phyloP scores from a whole-genome alignment of 1,284 basidiomycete species.

The Ceratobasidium sp. region DNA sequence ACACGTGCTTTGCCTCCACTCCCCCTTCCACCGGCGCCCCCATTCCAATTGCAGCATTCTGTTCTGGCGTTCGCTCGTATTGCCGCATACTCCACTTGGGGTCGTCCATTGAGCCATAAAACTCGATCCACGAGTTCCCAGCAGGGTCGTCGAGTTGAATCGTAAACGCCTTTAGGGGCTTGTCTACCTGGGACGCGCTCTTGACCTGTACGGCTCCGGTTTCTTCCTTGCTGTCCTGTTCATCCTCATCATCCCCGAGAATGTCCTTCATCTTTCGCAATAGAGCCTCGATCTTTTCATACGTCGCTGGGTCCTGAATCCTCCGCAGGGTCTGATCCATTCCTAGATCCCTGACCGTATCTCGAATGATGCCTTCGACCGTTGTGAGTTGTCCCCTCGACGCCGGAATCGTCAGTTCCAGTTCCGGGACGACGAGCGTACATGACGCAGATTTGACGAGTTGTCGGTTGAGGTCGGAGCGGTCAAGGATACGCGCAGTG shows the following conservation, averaged over 20 bases:
- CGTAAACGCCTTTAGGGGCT: slow-evolving; percentile 78
- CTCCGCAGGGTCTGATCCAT: slow-evolving; percentile 87
- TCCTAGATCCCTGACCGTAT: slow-evolving; percentile 83
- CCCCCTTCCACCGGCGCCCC: slow-evolving; percentile 47
- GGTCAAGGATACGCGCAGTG: slow-evolving; percentile 79
- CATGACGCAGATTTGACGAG: slow-evolving; percentile 89
- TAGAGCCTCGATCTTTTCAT: slow-evolving; percentile 79
- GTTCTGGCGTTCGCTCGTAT: slow-evolving; percentile 82
- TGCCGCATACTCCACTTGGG: slow-evolving; percentile 93
- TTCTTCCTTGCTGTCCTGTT: slow-evolving; percentile 56
- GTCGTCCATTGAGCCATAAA: slow-evolving; percentile 72
- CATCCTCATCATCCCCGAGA: slow-evolving; percentile 69
- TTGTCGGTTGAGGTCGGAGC: slow-evolving; percentile 89
- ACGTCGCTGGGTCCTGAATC: slow-evolving; percentile 79
- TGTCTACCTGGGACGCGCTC: slow-evolving; percentile 53
- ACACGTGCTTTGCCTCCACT: slow-evolving; percentile 46
- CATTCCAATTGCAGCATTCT: slow-evolving; percentile 85
- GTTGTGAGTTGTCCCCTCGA: slow-evolving; percentile 93
- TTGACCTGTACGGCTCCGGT: slow-evolving; percentile 44
- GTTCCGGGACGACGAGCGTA: slow-evolving; percentile 85
- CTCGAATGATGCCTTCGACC: slow-evolving; percentile 89
- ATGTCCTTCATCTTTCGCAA: slow-evolving; percentile 72
- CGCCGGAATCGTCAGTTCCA: slow-evolving; percentile 89
- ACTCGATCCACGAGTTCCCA: slow-evolving; percentile 95
- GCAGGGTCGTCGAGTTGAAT: slow-evolving; percentile 90